Percentiles rank a stretch among this genome's conserved stretches.
phyloP scores from a whole-genome alignment of 495 filamentous ascomycete genomes.

The Trichoderma virens region DNA sequence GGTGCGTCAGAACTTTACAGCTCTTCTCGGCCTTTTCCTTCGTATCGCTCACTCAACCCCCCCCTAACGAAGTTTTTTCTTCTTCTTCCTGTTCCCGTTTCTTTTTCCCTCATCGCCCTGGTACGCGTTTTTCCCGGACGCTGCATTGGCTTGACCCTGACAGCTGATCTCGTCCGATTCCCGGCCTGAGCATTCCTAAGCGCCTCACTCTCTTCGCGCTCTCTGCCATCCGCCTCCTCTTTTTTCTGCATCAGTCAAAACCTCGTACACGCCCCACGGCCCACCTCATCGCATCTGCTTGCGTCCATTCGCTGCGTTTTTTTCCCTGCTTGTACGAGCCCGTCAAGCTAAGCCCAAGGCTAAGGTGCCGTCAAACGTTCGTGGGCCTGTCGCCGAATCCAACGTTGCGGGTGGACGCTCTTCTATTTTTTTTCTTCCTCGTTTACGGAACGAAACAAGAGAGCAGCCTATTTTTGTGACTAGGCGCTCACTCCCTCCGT shows the following conservation, averaged over 20 bases:
- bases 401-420: neutral
- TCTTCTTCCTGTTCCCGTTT: neutral
- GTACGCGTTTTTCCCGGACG: neutral
- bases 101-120: neutral
- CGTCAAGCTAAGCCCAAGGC: neutral
- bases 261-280: constrained; percentile 2
- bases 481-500: neutral
- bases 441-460: neutral
- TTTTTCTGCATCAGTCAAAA: neutral
- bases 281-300: constrained; percentile 14
- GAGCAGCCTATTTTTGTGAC: neutral
- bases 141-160: neutral
- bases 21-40: neutral
- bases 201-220: neutral
- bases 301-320: constrained; percentile 20
- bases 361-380: neutral
- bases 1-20: neutral
- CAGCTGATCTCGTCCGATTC: neutral
- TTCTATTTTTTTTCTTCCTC: neutral
- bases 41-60: no score
- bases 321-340: neutral
- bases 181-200: neutral
- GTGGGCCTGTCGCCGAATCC: neutral
- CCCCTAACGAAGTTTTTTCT: neutral
- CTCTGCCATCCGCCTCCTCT: neutral